phyloP scores from a whole-genome alignment of 257 asterid species.

The Parsonsia alboflavescens region DNA sequence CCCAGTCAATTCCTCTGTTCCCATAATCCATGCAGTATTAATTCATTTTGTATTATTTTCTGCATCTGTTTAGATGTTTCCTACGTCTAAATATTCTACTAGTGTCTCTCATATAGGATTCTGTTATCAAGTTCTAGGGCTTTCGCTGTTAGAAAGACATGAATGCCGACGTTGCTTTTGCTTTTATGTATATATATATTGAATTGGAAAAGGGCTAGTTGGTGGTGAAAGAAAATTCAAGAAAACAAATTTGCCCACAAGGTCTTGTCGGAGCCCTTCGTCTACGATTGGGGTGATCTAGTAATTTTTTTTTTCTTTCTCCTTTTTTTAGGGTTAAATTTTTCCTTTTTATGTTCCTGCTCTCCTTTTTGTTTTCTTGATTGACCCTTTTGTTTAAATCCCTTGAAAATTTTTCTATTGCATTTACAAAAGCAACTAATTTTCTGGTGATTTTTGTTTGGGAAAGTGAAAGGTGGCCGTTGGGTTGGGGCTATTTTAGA shows the following conservation, averaged over 20 bases:
- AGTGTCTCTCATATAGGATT: background rate
- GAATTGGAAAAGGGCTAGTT: conserved; percentile 1
- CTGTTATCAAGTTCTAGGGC: background rate
- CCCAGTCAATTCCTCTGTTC: conserved; percentile 11
- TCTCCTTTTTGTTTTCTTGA: background rate
- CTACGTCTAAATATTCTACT: conserved; percentile 4
- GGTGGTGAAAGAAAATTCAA: conserved; percentile 7
- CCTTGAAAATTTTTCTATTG: conserved; percentile 6
- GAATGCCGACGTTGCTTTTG: background rate
- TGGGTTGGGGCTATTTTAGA: background rate
- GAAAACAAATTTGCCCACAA: conserved; percentile 15
- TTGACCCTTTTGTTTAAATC: conserved; percentile 7
- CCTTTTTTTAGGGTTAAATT: too few species aligned
- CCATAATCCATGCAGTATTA: background rate
- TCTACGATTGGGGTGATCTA: background rate
- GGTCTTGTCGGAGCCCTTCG: conserved; percentile 9
- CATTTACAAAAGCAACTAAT: conserved; percentile 19
- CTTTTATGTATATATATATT: conserved; percentile 6
- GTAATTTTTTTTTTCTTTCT: background rate
- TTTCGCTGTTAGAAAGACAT: background rate
- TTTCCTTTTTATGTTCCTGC: background rate
- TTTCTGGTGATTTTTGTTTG: conserved; percentile 7
- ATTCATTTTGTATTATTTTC: background rate
- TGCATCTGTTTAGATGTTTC: background rate
- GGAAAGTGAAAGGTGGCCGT: conserved; percentile 11